Evolutionary conservation across 352 stramenopile genomes (phyloP).

Genomic region (Pythium chondricola): DNA sequence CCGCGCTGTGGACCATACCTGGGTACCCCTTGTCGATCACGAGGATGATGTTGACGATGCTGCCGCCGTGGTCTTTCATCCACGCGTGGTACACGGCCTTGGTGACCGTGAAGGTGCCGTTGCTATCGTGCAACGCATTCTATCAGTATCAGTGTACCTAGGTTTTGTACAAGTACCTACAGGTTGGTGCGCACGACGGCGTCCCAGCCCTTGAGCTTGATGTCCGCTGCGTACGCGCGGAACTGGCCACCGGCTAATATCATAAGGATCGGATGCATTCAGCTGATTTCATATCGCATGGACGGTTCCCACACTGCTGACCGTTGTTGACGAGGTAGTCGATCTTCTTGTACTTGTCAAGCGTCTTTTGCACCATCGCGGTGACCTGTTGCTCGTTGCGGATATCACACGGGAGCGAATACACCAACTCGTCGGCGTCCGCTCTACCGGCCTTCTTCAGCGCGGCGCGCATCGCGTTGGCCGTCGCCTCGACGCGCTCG

Average conservation of each 20-base stretch:
- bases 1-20: constrained; percentile 87
- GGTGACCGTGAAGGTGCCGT: constrained; percentile 90
- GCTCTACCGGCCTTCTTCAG: constrained; percentile 29
- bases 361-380: constrained; percentile 29
- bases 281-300: background rate
- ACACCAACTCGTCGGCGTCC: constrained; percentile 34
- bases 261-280: background rate
- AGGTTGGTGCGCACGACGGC: constrained; percentile 92
- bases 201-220: constrained; percentile 88
- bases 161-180: constrained; percentile 19
- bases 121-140: constrained; percentile 43
- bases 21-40: constrained; percentile 93
- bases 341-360: constrained; percentile 79
- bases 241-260: constrained; percentile 87
- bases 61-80: constrained; percentile 91
- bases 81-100: constrained; percentile 90
- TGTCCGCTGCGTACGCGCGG: constrained; percentile 79
- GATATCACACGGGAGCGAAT: constrained; percentile 68
- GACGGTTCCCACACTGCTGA: background rate
- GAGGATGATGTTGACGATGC: constrained; percentile 95
- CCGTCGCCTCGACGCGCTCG: constrained; percentile 49
- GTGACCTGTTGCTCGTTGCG: constrained; percentile 55
- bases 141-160: background rate
- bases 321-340: constrained; percentile 93
- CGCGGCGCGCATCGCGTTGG: constrained; percentile 45